These are phyloP conservation scores for Paraurostyla sp. DNA, from an alignment of 73 alveolate species.

Conservation along the genomic window DNA sequence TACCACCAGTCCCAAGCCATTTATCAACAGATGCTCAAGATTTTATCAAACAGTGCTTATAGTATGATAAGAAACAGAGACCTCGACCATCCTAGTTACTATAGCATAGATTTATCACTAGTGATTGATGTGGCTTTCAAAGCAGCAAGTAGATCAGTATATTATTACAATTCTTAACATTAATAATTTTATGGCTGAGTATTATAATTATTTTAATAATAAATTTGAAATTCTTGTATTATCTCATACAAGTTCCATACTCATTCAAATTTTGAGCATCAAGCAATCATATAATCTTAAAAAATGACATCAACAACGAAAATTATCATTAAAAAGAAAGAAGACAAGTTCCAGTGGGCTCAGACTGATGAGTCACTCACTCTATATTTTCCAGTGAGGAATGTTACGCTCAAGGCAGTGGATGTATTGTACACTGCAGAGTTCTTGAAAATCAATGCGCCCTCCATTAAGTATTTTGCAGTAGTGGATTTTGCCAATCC, in stretches of 20 bases:
- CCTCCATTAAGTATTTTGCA: slow-evolving; percentile 6
- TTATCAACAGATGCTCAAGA: slow-evolving; percentile 73
- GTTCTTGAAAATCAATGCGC: slow-evolving; percentile 63
- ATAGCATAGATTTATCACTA: slow-evolving; percentile 85
- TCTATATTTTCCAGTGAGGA: slow-evolving; percentile 33
- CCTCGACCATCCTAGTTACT: slow-evolving; percentile 75
- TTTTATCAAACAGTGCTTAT: slow-evolving; percentile 81
- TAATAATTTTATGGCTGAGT: too few relatives aligned
- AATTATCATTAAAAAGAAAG: slow-evolving; percentile 10
- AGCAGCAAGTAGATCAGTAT: neutral
- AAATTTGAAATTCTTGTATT: too few relatives aligned
- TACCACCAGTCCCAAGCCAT: slow-evolving; percentile 82
- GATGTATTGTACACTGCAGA: slow-evolving; percentile 59
- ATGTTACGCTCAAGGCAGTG: slow-evolving; percentile 59
- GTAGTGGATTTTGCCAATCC: slow-evolving; percentile 54
- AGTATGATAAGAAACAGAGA: slow-evolving; percentile 79
- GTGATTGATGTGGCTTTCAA: too few relatives aligned
- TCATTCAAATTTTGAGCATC: too few relatives aligned
- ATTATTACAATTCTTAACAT: neutral
- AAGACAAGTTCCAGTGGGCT: slow-evolving; percentile 58
- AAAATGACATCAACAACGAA: too few relatives aligned
- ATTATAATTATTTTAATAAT: too few relatives aligned
- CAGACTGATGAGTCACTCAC: slow-evolving; percentile 58
- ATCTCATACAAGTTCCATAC: too few relatives aligned
- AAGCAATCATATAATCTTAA: too few relatives aligned